Evolutionary conservation across 306 rosid species (phyloP), one percentile per base, ranked within the genome.

Genomic region (Rubus idaeus): DNA sequence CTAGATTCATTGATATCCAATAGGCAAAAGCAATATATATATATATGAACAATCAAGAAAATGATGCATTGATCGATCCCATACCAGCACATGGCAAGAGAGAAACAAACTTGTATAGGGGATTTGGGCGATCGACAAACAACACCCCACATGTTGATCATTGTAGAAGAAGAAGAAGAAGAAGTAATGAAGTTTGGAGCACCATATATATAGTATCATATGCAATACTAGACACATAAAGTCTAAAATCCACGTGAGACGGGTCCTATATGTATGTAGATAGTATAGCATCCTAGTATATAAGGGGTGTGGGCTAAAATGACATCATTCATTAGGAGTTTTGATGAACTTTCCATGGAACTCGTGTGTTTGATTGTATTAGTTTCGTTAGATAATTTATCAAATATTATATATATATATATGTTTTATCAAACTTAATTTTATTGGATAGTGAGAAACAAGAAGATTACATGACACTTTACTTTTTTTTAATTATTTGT

Each of bases 141-240:
- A 77, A 78, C 82, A 60, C 67, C 70, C 85, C 76, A 74, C 86
- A 44, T 78, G 80, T 56, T 17, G 18, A 5, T 60, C 58, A 2
- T 16, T 14, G 70, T 39, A 8, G 49, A 65, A 46, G 74, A 49
- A 70, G 74, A 23, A 23, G 58, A 23, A 23, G 26, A 23, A 23
- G 26, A 17, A 50, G 51, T 58, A 46, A 46, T 12, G 56, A 68
- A 35, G 53, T 46, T 73, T 21, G 50, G 42, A 73, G 67, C 21
- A 56, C 20, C 51, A n/a, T 7, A 44, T 18, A 41, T 2, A 21
- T 50, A 8, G 63, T 7, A 56, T 13, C 20, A 70, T 47, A 35
- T 17, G 41, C 37, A 62, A 4, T 37, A 39, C 37, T 30, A 17
- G 13, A 11, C 44, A 71, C 37, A 23, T 37, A 37, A 37, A 14